These are phyloP conservation scores for Rhypophila decipiens DNA, from an alignment of 495 filamentous ascomycete species.

Conservation along the genomic window DNA sequence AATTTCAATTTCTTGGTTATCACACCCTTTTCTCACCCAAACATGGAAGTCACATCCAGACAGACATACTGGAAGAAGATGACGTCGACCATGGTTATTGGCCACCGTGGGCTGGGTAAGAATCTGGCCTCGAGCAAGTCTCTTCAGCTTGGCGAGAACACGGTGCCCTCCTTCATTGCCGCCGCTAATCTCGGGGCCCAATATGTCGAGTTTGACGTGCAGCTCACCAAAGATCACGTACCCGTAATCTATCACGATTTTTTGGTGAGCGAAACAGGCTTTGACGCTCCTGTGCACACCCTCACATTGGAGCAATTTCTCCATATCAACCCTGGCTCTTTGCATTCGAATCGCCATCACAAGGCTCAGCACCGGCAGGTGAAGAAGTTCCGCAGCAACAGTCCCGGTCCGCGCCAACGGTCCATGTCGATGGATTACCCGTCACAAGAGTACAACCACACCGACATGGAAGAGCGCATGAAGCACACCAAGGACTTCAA, in stretches of 20 bases:
- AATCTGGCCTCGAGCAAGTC: slow-evolving; percentile 76
- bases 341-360: slow-evolving; percentile 2
- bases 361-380: slow-evolving; percentile 23
- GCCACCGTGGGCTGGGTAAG: slow-evolving; percentile 90
- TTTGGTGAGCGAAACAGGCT: slow-evolving; percentile 94
- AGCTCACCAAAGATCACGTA: slow-evolving; percentile 96
- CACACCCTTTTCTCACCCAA: slow-evolving; percentile 88
- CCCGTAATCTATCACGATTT: slow-evolving; percentile 99
- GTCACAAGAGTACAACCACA: slow-evolving; percentile 8
- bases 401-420: slow-evolving; percentile 32
- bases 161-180: slow-evolving; percentile 88
- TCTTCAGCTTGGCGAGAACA: slow-evolving; percentile 93
- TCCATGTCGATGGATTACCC: slow-evolving; percentile 40
- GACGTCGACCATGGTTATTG: slow-evolving; percentile 75
- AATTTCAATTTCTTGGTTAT: slow-evolving; percentile 96
- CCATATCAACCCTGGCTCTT: slow-evolving; percentile 61
- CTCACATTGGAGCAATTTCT: slow-evolving; percentile 93
- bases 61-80: slow-evolving; percentile 90
- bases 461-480: slow-evolving; percentile 83
- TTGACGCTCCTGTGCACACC: slow-evolving; percentile 93
- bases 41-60: slow-evolving; percentile 81
- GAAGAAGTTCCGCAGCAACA: slow-evolving; percentile 26
- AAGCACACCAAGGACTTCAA: slow-evolving; percentile 96
- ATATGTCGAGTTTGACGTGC: slow-evolving; percentile 93
- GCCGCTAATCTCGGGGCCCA: slow-evolving; percentile 88